These are phyloP conservation scores for Globisporangium uncinulatum DNA, from an alignment of 352 stramenopile genomes.

Conservation along the genomic window DNA sequence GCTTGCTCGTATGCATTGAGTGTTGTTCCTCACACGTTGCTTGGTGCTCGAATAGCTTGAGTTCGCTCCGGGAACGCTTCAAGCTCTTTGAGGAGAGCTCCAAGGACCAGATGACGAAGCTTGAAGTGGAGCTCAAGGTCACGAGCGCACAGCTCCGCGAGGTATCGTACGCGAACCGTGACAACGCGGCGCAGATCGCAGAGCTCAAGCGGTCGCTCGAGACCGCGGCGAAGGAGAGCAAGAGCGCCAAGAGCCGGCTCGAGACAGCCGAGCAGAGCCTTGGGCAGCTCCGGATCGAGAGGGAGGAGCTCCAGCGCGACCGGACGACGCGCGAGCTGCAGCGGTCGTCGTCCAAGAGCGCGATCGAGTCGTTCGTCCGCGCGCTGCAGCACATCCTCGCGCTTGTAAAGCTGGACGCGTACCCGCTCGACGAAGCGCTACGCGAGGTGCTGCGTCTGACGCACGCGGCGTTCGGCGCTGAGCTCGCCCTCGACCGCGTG, in stretches of 20 bases:
- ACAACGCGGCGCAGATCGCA: conserved; percentile 56
- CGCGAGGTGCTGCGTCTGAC: conserved; percentile 64
- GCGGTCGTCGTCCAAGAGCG: conserved; percentile 44
- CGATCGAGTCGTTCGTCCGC: conserved; percentile 45
- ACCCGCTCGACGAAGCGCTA: conserved; percentile 69
- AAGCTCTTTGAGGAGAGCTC: conserved; percentile 72
- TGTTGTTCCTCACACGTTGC: too few species aligned
- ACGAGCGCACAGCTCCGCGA: conserved; percentile 62
- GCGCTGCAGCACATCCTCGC: conserved; percentile 61
- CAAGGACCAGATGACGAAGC: conserved; percentile 74
- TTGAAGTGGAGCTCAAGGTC: conserved; percentile 80
- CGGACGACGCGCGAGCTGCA: conserved; percentile 49
- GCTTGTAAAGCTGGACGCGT: conserved; percentile 71
- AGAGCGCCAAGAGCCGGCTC: conserved; percentile 27
- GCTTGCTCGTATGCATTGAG: too few species aligned
- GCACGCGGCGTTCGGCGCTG: conserved; percentile 47
- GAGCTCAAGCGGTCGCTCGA: conserved; percentile 57
- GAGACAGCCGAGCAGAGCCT: conserved; percentile 37
- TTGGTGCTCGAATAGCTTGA: conserved; percentile 24
- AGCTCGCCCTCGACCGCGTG: conserved; percentile 38
- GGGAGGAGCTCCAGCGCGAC: conserved; percentile 55
- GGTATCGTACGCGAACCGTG: conserved; percentile 67
- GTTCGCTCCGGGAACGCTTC: conserved; percentile 60
- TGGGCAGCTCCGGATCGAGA: conserved; percentile 37
- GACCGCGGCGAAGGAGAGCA: conserved; percentile 39